Conservation (phyloP, 345 rosid genomes). For the Geranium brycei region DNA sequence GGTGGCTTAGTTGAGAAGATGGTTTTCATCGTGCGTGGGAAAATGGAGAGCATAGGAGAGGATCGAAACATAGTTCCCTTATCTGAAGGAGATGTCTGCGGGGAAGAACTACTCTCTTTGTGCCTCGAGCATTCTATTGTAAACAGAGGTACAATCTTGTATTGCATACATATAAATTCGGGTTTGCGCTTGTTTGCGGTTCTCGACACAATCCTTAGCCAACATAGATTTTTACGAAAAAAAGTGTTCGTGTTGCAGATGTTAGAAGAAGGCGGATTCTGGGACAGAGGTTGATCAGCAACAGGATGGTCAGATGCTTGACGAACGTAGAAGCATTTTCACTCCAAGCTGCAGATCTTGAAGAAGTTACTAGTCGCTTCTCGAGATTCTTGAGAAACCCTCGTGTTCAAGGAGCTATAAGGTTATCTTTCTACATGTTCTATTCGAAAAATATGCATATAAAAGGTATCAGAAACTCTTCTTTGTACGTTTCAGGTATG, state of each 20-base stretch:
- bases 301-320: conserved; percentile 47
- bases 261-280: conserved; percentile 32
- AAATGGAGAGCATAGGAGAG: conserved; percentile 55
- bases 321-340: conserved; percentile 83
- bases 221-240: neutral
- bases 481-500: conserved; percentile 29
- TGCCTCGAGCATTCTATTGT: conserved; percentile 68
- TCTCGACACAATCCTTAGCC: neutral
- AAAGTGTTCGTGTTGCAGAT: conserved; percentile 26
- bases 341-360: conserved; percentile 59
- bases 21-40: conserved; percentile 81
- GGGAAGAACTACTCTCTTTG: conserved; percentile 89
- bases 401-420: conserved; percentile 77
- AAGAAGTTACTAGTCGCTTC: conserved; percentile 67
- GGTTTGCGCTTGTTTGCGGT: no score
- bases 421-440: conserved; percentile 21
- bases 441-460: neutral
- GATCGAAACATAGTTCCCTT: conserved; percentile 32
- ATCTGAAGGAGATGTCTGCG: conserved; percentile 68
- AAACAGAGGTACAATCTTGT: conserved; percentile 29
- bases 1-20: conserved; percentile 62
- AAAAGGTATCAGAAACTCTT: no score
- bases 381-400: conserved; percentile 50
- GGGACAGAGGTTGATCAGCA: conserved; percentile 38
- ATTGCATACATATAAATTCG: no score